Percentiles rank a stretch among this genome's conserved stretches.
These are phyloP conservation scores for Synchytrium microbalum DNA, from an alignment of 371 early-diverging fungal genomes.

Conservation along the genomic window DNA sequence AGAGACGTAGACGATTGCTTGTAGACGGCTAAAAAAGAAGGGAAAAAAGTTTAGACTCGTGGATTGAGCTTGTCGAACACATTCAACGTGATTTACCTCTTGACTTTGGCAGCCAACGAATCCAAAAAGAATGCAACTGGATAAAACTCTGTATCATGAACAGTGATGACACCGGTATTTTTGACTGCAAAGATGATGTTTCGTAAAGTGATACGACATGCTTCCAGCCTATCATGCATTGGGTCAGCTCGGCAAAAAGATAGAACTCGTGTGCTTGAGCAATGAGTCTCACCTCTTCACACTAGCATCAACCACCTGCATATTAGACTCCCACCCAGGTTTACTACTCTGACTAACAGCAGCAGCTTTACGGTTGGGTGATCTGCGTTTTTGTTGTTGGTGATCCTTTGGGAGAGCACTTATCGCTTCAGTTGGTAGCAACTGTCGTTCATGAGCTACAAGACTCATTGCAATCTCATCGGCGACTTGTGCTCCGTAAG, in stretches of 20 bases:
- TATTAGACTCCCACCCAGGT: conserved; percentile 15
- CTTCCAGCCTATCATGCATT: conserved; percentile 10
- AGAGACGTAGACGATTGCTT: conserved; percentile 6
- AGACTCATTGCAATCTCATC: conserved; percentile 19
- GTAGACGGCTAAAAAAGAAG: background rate
- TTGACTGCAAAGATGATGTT: conserved; percentile 16
- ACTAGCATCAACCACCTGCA: conserved; percentile 11
- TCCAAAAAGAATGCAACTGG: conserved; percentile 31
- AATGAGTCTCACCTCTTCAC: conserved; percentile 6
- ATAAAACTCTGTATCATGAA: conserved; percentile 24
- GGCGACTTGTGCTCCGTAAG: conserved; percentile 17
- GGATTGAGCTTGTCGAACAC: background rate
- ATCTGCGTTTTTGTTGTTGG: background rate
- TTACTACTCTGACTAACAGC: conserved; percentile 1
- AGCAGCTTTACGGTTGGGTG: background rate
- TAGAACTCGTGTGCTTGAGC: background rate
- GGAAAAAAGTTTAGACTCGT: background rate
- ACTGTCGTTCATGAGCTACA: conserved; percentile 8
- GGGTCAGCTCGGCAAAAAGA: background rate
- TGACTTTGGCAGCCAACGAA: conserved; percentile 17
- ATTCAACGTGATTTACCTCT: conserved; percentile 9
- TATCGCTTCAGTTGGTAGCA: background rate
- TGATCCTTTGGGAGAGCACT: background rate
- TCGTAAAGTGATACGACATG: conserved; percentile 13
- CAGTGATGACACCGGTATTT: conserved; percentile 7